Percentiles rank a stretch among this genome's conserved stretches.
Evolutionary conservation across 75 land plant species (phyloP).

Genomic region (Pinus taeda): DNA sequence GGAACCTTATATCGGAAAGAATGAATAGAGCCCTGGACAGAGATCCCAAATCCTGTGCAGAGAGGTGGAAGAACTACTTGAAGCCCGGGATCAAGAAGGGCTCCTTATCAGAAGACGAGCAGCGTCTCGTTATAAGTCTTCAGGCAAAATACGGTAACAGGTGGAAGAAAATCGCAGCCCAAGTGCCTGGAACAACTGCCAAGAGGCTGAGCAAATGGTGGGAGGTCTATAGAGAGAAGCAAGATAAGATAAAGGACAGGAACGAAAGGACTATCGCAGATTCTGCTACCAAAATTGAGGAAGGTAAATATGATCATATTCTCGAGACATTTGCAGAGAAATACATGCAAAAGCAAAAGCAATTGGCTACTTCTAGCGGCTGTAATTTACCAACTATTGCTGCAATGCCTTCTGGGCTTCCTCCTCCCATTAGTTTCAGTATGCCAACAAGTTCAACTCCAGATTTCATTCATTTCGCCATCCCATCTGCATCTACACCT

Average conservation of each 20-base stretch:
- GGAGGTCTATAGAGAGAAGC: constrained; percentile 89
- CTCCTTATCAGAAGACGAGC: constrained; percentile 85
- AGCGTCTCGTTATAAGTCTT: constrained; percentile 80
- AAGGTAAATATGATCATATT: constrained; percentile 54
- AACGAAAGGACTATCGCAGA: constrained; percentile 5
- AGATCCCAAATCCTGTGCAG: constrained; percentile 78
- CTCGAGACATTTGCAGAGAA: constrained; percentile 73
- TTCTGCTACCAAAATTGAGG: constrained; percentile 21
- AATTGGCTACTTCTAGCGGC: neutral
- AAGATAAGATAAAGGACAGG: constrained; percentile 49
- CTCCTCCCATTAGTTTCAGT: constrained; percentile 10
- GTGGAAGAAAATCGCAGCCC: constrained; percentile 94
- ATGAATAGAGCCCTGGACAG: constrained; percentile 54
- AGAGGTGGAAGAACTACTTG: constrained; percentile 89
- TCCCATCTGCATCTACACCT: constrained; percentile 32
- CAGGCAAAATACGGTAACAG: constrained; percentile 96
- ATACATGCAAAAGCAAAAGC: constrained; percentile 42
- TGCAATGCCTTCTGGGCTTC: constrained; percentile 39
- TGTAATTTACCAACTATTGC: neutral
- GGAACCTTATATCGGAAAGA: constrained; percentile 77
- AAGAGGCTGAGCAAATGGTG: constrained; percentile 91
- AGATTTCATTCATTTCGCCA: constrained; percentile 28
- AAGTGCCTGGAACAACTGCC: constrained; percentile 83
- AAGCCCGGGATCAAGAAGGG: constrained; percentile 86
- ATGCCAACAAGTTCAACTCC: neutral